Conservation (phyloP, 2,329 filamentous ascomycete genomes). For the Apiospora malaysiana region DNA sequence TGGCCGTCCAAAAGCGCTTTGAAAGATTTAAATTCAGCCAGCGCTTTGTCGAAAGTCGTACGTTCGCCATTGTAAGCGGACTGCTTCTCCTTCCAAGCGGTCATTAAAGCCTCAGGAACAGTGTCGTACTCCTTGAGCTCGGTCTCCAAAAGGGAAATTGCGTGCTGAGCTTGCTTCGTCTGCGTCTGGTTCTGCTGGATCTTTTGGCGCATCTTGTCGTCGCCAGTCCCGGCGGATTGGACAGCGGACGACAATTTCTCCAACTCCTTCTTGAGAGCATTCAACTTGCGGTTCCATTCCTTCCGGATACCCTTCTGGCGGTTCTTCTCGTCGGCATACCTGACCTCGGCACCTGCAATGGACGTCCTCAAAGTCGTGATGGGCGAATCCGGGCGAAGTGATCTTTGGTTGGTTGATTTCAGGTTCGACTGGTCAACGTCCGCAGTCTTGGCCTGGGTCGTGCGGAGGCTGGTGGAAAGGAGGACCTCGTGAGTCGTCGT, state of each 20-base stretch:
- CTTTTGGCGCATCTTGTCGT: slow-evolving; percentile 78
- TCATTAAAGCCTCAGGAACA: slow-evolving; percentile 66
- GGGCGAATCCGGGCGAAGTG: slow-evolving; percentile 75
- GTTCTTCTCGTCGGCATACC: slow-evolving; percentile 71
- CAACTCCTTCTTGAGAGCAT: slow-evolving; percentile 74
- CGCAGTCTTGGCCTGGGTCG: slow-evolving; percentile 56
- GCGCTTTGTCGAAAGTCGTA: slow-evolving; percentile 63
- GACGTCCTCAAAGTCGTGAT: slow-evolving; percentile 79
- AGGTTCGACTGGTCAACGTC: slow-evolving; percentile 46
- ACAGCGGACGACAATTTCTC: slow-evolving; percentile 71
- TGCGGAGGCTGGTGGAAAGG: slow-evolving; percentile 75
- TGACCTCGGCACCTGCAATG: slow-evolving; percentile 73
- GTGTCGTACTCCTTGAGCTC: slow-evolving; percentile 70
- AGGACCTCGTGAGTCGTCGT: slow-evolving; percentile 69
- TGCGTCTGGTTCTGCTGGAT: slow-evolving; percentile 77
- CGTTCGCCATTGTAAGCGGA: slow-evolving; percentile 60
- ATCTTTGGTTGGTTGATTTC: slow-evolving; percentile 53
- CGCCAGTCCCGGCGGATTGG: slow-evolving; percentile 71
- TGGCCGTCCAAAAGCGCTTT: slow-evolving; percentile 68
- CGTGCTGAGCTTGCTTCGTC: slow-evolving; percentile 68
- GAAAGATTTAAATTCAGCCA: slow-evolving; percentile 60
- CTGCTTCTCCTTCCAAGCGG: slow-evolving; percentile 61
- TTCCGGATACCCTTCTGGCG: slow-evolving; percentile 74
- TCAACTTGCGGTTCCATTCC: slow-evolving; percentile 74
- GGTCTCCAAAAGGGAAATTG: slow-evolving; percentile 57